Evolutionary conservation across 352 stramenopile species (phyloP), one percentile per base, ranked within the genome.

Genomic region (Globisporangium radiosum): DNA sequence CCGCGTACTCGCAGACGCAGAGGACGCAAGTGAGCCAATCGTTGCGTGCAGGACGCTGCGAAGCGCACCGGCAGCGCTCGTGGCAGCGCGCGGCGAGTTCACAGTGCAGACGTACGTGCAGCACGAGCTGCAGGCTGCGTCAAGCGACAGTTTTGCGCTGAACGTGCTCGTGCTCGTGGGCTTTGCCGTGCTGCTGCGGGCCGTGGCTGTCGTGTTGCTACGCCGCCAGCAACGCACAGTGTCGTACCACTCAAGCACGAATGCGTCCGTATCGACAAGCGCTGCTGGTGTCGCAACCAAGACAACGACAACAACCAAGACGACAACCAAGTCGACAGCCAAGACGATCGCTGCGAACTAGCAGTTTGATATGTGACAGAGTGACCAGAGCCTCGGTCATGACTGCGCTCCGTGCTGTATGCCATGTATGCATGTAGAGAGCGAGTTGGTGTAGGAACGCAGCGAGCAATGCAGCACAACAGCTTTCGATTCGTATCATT

Each of bases 51-150:
- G 59, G 11, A 37, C 43, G n/a, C 43, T 66, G 55, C 60, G 54
- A 11, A 33, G 55, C 15, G 43, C 53, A n/a, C 60, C 60, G 3
- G 9, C 48, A 15, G 17, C 54, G 15, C 25, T 62, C 42, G 36
- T 33, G 25, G 25, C 37, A 15, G 25, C 40, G 40, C 50, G 17
- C n/a, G 50, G 38, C 25, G 57, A 59, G 45, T 2, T 59, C 6
- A 64, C 59, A 11, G 59, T 64, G 43, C 59, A 57, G 37, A 43
- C 59, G 17, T 64, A 55, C 39, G 53, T 36, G 13, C 52, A 64
- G 53, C 52, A 59, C 17, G 52, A 64, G 52, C 51, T 57, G 4
- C 33, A 47, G 15, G 37, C 44, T 14, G 52, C 53, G 7, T 42
- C 25, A 37, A 58, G 52, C 44, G 59, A 64, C 19, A 40, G 37